phyloP scores from a whole-genome alignment of 177 flowering plant species.

The Tripterygium wilfordii region DNA sequence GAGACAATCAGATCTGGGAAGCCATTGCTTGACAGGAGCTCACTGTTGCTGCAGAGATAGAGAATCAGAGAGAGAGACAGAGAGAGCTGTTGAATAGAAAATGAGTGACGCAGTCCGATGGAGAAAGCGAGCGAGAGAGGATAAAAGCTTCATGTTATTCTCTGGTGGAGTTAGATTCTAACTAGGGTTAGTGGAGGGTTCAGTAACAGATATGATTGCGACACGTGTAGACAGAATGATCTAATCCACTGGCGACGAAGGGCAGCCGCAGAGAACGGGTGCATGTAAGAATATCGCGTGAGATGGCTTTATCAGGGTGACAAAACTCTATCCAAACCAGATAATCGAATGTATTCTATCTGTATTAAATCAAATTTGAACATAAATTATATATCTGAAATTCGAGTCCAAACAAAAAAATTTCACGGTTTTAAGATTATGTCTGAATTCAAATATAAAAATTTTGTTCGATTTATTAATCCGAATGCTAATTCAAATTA shows the following conservation, averaged over 20 bases:
- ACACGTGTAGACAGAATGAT: constrained; percentile 15
- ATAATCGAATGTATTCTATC: too few relatives aligned
- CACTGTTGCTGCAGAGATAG: constrained; percentile 5
- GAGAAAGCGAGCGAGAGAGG: constrained; percentile 14
- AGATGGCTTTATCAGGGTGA: neutral
- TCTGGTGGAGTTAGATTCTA: constrained; percentile 12
- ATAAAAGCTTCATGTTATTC: constrained; percentile 2
- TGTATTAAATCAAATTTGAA: too few relatives aligned
- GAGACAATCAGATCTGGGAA: constrained; percentile 30
- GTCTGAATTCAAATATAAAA: too few relatives aligned
- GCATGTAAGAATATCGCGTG: constrained; percentile 3
- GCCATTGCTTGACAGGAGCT: constrained; percentile 20
- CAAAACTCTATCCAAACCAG: too few relatives aligned
- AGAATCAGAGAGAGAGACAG: constrained; percentile 8
- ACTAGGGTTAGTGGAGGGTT: constrained; percentile 17
- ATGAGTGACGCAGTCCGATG: constrained; percentile 7
- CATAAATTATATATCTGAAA: too few relatives aligned
- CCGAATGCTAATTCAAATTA: too few relatives aligned
- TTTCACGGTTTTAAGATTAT: too few relatives aligned
- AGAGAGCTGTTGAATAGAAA: constrained; percentile 4
- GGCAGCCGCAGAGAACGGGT: constrained; percentile 43
- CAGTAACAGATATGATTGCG: constrained; percentile 1
- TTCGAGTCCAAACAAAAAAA: too few relatives aligned
- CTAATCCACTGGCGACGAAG: constrained; percentile 31
- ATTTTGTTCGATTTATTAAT: too few relatives aligned